Conservation (phyloP, 768 basidiomycete species). For the Lactarius psammicola region DNA sequence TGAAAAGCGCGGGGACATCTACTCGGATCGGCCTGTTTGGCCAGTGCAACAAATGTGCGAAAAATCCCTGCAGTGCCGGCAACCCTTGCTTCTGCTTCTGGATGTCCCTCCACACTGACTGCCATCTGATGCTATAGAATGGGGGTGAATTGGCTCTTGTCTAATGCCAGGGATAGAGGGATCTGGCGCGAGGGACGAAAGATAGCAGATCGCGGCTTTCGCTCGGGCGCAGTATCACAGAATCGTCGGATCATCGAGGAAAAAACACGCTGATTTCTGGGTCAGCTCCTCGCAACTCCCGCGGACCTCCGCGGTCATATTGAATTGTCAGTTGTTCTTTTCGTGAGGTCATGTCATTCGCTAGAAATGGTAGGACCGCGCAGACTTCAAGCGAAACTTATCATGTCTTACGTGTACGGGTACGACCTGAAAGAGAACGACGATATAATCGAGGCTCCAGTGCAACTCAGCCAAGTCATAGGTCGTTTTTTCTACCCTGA, state of each 20-base stretch:
- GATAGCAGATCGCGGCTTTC: neutral
- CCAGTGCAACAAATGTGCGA: neutral
- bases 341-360: neutral
- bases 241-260: neutral
- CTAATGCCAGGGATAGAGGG: neutral
- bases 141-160: constrained; percentile 2
- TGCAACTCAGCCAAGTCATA: neutral
- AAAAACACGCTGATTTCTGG: neutral
- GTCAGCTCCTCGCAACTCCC: neutral
- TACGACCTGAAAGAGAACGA: constrained; percentile 1
- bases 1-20: constrained; percentile 3
- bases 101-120: too few species aligned
- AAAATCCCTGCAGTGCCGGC: neutral
- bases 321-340: neutral
- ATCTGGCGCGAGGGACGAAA: too few species aligned
- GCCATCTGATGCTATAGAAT: neutral
- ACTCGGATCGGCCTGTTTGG: neutral
- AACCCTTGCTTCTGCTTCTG: too few species aligned
- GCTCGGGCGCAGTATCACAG: neutral
- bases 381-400: constrained; percentile 2
- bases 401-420: constrained; percentile 8
- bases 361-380: neutral
- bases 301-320: neutral
- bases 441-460: neutral
- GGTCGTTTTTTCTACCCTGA: neutral